Base-by-base conservation (phyloP, 2,329 filamentous ascomycete genomes). In the Pestalotiopsis sp. region DNA sequence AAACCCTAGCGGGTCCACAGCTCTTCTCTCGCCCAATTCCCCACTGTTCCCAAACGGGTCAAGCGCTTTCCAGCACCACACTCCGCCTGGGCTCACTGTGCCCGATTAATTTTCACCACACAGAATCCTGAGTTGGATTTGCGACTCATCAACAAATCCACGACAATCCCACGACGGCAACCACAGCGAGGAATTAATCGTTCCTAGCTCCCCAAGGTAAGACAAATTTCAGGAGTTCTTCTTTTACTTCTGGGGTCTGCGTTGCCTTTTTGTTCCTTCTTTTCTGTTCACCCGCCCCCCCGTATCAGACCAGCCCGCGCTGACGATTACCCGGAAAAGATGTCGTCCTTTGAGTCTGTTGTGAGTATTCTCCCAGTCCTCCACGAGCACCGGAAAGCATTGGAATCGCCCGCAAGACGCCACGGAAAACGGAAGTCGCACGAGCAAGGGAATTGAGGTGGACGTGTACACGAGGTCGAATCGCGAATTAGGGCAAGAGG, bases 291-390 rank as follows among this genome's bases (percentile, higher is more conserved):
- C 31, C 73, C 70, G 69, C 67, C 72, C 70, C 71, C 63, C 72
- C 70, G 71, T 72, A 68, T 45, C 63, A 63, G 70, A 69, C 66
- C 68, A 65, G 68, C 71, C 72, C 69, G 71, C 72, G 77, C 75
- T 78, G 76, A 80, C 76, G 73, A 77, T 77, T 49, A n/a, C 72
- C 73, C 31, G 23, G 80, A 79, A 82, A 88, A 85, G 81, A 91
- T 91, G 89, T 91, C 89, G 82, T 88, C 86, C 80, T 91, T 91
- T 84, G 90, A 91, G 86, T 82, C 84, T 83, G 88, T 90, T 86
- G 90, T 91, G 85, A 91, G 89, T 91, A 79, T 72, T 68, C 67
- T 71, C 70, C 70, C 69, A 64, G 70, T 66, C 71, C 69, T 65
- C 57, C 60, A 66, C 66, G 56, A 25, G 52, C 49, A 52, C 64